Base-by-base conservation (phyloP, 495 filamentous ascomycete genomes). In the Talaromyces trachyspermus region DNA sequence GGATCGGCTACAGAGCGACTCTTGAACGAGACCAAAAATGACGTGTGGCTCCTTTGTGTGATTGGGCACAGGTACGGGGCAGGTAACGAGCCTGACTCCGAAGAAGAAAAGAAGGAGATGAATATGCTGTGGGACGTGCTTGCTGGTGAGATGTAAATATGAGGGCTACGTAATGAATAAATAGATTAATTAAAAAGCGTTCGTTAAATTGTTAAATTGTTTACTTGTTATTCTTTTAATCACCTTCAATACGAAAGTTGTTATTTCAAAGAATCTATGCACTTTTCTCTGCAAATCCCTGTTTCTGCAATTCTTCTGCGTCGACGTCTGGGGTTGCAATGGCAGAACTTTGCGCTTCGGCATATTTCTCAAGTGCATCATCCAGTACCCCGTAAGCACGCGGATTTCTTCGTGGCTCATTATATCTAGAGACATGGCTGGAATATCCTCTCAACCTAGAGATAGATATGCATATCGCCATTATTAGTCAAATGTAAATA, bases 31-130 rank as follows among this genome's bases (percentile, higher is more conserved):
- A 63, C 83, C n/a, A 77, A 78, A 56, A 71, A 74, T 15, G 88
- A 86, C 48, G 72, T 74, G 43, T 95, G 89, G 86, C 66, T 96
- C 49, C 88, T 95, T 37, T 95, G 92, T 66, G 78, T 95, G 45
- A 89, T 95, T 50, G 85, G 88, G 49, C 89, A 95, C 59, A 81
- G 83, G 33, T 96, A 80, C 67, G 74, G 69, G 6, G 69, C 69
- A 4, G 69, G 69, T 6, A 70, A 61, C 10, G 52, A 64, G 43
- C 51, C 49, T 8, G 69, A 68, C 4, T 68, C 68, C 5, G 59
- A 63, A 52, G 69, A 71, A 25, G 69, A 73, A 43, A 61, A 70
- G 30, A 61, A 66, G 25, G 65, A 69, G 52, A 59, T 60, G 39
- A 66, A 66, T 54, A 71, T 55, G 57, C 62, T 73, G 65, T 73